These are phyloP conservation scores for Trypanosoma conorhini DNA, from an alignment of 208 protist species.

Conservation along the genomic window DNA sequence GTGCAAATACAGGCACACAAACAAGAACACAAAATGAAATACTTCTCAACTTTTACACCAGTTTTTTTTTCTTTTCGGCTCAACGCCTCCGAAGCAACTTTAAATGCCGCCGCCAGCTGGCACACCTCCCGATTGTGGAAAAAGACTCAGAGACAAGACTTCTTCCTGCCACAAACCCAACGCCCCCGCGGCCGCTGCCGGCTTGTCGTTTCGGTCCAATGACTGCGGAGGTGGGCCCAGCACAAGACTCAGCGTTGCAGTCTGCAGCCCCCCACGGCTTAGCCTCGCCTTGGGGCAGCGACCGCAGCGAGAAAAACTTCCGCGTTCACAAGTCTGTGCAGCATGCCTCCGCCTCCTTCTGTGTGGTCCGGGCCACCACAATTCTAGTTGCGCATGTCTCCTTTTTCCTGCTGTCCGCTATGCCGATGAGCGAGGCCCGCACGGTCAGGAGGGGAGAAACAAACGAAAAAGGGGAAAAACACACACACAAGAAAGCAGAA, in stretches of 20 bases:
- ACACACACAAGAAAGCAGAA: neutral
- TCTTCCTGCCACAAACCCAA: neutral
- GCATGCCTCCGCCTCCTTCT: neutral
- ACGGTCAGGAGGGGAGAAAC: neutral
- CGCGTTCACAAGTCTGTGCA: neutral
- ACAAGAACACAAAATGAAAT: constrained; percentile 4
- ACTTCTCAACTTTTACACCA: neutral
- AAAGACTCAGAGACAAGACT: neutral
- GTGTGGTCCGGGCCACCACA: neutral
- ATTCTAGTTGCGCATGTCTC: neutral
- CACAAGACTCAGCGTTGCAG: neutral
- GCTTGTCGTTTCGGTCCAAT: neutral
- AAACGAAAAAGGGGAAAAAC: neutral
- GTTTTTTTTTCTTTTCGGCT: constrained; percentile 4
- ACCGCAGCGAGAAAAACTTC: neutral
- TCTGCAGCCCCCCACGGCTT: neutral
- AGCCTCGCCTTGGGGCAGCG: neutral
- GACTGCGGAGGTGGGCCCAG: neutral
- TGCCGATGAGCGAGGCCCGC: neutral
- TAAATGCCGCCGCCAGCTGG: neutral
- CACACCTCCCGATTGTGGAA: neutral
- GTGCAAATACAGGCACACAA: neutral
- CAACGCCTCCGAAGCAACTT: neutral
- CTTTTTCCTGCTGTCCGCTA: neutral
- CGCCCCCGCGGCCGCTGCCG: too few species aligned